phyloP scores from a whole-genome alignment of 148 eudicot species.

The Spergularia marina region DNA sequence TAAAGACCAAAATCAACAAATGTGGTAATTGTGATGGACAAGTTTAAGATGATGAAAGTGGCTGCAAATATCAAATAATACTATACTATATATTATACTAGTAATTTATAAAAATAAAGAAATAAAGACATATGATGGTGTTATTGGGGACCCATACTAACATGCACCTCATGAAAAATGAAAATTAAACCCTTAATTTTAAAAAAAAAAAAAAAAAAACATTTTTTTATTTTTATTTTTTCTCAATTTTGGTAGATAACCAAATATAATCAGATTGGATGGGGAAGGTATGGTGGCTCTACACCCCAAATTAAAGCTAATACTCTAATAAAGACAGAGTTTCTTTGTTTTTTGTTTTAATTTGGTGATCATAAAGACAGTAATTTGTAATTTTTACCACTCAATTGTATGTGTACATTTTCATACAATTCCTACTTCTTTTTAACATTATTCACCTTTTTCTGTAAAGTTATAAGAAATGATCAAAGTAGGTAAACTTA shows the following conservation, averaged over 20 bases:
- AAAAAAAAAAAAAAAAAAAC: too few species aligned
- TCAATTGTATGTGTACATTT: constrained; percentile 1
- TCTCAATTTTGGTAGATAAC: constrained; percentile 17
- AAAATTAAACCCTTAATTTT: too few species aligned
- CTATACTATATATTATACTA: too few species aligned
- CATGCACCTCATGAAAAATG: constrained; percentile 21
- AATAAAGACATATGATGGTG: not conserved
- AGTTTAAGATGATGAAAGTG: constrained; percentile 12
- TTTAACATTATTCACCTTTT: constrained; percentile 1
- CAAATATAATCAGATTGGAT: constrained; percentile 29
- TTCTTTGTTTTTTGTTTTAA: too few species aligned
- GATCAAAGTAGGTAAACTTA: constrained; percentile 17
- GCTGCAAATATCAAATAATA: constrained; percentile 14
- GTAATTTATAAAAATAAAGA: not conserved
- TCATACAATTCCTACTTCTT: not conserved
- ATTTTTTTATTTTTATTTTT: not conserved
- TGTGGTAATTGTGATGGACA: constrained; percentile 1
- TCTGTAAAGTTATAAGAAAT: not conserved
- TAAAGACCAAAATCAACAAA: constrained; percentile 16
- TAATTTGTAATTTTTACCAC: constrained; percentile 13
- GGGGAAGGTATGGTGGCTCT: constrained; percentile 28
- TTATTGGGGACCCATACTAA: constrained; percentile 37
- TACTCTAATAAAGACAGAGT: constrained; percentile 6
- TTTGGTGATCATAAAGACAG: too few species aligned
- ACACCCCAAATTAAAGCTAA: not conserved